A percentile compares a stretch with the other conserved stretches of the same genome.
phyloP scores from a whole-genome alignment of 208 protist genomes.

The Acanthamoeba healyi region DNA sequence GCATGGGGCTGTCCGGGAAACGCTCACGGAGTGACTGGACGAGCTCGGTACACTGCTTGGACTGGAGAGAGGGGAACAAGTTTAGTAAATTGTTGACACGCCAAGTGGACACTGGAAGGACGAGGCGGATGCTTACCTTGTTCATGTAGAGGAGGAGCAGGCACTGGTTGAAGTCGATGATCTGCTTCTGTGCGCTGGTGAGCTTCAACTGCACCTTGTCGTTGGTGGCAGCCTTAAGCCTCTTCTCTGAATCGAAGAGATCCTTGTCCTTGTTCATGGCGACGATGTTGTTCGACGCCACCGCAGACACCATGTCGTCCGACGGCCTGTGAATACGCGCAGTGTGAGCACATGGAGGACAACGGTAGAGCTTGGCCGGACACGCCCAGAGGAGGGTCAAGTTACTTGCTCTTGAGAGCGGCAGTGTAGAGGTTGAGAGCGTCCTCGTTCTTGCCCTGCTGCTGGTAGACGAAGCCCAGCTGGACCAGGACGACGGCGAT shows the following conservation, averaged over 20 bases:
- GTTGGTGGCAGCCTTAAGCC: constrained; percentile 46
- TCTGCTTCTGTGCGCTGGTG: constrained; percentile 42
- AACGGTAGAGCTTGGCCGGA: too few relatives aligned
- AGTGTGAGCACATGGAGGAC: not conserved
- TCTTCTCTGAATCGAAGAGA: constrained; percentile 73
- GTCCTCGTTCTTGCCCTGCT: constrained; percentile 44
- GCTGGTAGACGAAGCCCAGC: constrained; percentile 66
- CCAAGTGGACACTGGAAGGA: not conserved
- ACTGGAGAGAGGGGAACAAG: not conserved
- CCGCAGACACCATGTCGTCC: constrained; percentile 67
- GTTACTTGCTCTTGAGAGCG: constrained; percentile 69
- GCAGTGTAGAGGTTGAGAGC: constrained; percentile 69
- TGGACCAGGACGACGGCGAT: constrained; percentile 72
- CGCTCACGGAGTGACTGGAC: constrained; percentile 27
- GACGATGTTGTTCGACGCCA: constrained; percentile 76
- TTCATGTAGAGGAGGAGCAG: constrained; percentile 72
- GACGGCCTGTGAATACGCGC: constrained; percentile 26
- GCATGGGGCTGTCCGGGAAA: constrained; percentile 64
- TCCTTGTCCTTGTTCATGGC: constrained; percentile 72
- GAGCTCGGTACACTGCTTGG: constrained; percentile 59
- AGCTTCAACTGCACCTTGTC: constrained; percentile 72
- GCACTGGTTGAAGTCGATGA: constrained; percentile 75
- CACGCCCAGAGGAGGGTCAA: too few relatives aligned
- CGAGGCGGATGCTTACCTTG: constrained; percentile 4
- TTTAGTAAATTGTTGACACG: not conserved